Evolutionary conservation across 2,329 filamentous ascomycete species (phyloP), one percentile per base, ranked within the genome.

Genomic region (Orbilia oligospora): DNA sequence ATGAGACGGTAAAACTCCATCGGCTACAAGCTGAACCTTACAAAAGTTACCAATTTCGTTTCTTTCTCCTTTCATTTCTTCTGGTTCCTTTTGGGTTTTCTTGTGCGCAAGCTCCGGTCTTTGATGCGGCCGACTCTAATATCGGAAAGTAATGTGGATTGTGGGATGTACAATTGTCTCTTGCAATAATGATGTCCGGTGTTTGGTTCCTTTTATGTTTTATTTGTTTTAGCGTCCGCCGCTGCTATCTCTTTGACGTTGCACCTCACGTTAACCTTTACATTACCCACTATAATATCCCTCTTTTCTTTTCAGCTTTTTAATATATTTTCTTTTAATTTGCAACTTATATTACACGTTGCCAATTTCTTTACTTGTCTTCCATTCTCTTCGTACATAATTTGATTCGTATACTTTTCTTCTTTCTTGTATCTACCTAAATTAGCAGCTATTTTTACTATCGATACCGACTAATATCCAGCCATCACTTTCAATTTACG

Each of bases 301-400:
- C 12, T 9, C 3, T 41, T 41, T 41, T 16, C 5, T 41, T 8
- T 36, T 56, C 27, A 2, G 8, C 20, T 53, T 33, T 30, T 20
- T 58, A 24, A 16, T 9, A 44, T 30, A 27, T 46, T 48, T 38
- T 30, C 6, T 20, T 58, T 56, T 30, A 58, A 30, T 55, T 20
- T 46, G 27, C 27, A 30, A 30, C 27, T 65, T 48, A 2, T 22
- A 20, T 27, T 16, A 5, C 36, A 53, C 38, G 16, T 41, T 53
- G 12, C 49, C 38, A 36, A 27, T 24, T 63, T 24, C 22, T 51
- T 41, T 69, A 27, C 33, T 41, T 51, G 20, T 22, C 24, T 51
- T 48, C 5, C 38, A 63, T 58, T 63, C 44, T 30, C 56, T 67
- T 44, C 56, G 64, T 76, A 69, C 44, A 70, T 76, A 76, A 38